Evolutionary conservation across 176 grass and related monocot species (phyloP), one percentile per base, ranked within the genome.

Genomic region (Oryza meyeriana): DNA sequence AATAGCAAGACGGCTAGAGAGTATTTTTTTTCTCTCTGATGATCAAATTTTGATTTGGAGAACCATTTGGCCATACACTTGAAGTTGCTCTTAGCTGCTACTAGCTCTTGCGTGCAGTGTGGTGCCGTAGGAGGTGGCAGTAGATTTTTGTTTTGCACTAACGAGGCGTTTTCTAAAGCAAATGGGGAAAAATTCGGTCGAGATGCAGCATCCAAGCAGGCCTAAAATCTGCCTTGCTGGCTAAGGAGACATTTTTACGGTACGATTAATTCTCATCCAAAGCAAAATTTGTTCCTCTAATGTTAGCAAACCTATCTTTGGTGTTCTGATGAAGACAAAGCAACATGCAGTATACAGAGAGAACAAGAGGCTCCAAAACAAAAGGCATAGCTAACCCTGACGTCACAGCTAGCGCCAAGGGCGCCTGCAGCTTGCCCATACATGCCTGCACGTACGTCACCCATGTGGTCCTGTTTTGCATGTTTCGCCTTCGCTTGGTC

Each of bases 391-490:
- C 4, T 73, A 79, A 65, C 69, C n/a, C 25, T 25, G 42, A 30
- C 48, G 74, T 77, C 74, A 77, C 13, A 18, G 26, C 42, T 50
- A 50, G n/a, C 6, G 8, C n/a, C 55, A 59, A 10, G 18, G 17
- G 40, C 48, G 74, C 73, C 63, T 41, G 17, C n/a, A 76, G 63
- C 61, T 72, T 74, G 73, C 64, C 1, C 13, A 20, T 1, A 24
- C 48, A 44, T 61, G 27, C 73, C 77, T 33, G 73, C 35, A 77
- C 35, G 73, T 84, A 78, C 48, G 64, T 47, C 74, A 70, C 20
- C 18, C 64, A 69, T 44, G 64, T n/a, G 36, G 25, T 17, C 63
- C 58, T 74, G 64, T 59, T 48, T 48, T 29, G 29, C 70, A 57
- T 58, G 33, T 33, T 84, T 84, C 36, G 22, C 55, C 55, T 10